These are phyloP conservation scores for Aureobasidium sp. DNA, from an alignment of 2,329 filamentous ascomycete genomes.

Conservation along the genomic window DNA sequence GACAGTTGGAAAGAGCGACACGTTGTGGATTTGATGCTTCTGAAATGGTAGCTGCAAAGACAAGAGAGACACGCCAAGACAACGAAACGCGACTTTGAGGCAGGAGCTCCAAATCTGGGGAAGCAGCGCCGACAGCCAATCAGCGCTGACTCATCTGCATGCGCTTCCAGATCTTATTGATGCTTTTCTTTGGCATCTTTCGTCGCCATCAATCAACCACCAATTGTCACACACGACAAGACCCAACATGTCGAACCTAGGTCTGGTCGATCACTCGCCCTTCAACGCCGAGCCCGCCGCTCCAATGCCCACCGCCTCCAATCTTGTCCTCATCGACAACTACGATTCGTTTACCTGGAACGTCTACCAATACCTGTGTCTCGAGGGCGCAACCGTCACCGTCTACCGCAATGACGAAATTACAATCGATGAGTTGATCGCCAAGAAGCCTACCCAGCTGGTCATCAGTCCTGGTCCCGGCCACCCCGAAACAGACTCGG, in stretches of 20 bases:
- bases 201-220: background rate
- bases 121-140: background rate
- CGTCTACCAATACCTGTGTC: conserved; percentile 93
- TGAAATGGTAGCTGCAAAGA: background rate
- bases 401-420: conserved; percentile 93
- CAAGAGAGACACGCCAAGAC: conserved; percentile 3
- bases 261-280: conserved; percentile 74
- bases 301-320: conserved; percentile 71
- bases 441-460: conserved; percentile 81
- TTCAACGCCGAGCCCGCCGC: conserved; percentile 70
- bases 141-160: background rate
- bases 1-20: background rate
- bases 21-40: background rate
- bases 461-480: conserved; percentile 94
- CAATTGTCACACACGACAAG: background rate
- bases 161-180: background rate
- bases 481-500: conserved; percentile 84
- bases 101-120: background rate
- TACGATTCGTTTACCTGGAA: conserved; percentile 99
- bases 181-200: background rate
- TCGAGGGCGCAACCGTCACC: conserved; percentile 88
- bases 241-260: conserved; percentile 25
- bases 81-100: conserved; percentile 4
- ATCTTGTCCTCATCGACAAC: conserved; percentile 94
- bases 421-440: conserved; percentile 72